Evolutionary conservation across 148 eudicot genomes (phyloP), one percentile per base, ranked within the genome.

Genomic region (Amaranthus palmeri): DNA sequence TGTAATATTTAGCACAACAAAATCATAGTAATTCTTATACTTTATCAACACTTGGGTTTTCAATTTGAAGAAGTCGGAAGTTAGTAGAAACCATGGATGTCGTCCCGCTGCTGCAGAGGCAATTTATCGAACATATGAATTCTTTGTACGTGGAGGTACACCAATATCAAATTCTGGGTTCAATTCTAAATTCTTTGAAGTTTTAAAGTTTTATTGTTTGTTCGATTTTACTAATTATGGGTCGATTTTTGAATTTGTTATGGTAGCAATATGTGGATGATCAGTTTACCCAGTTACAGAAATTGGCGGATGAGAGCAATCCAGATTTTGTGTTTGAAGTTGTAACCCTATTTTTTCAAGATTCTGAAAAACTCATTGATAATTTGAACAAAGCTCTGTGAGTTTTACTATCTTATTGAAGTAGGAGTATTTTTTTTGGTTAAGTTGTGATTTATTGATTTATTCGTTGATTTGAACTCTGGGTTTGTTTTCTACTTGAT

Each of bases 261-360:
- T 70, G 36, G 54, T 56, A 89, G 95, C 85, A 86, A 2, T 77
- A 74, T 69, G 67, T 89, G 83, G 95, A 89, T 76, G 83, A 77
- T 73, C 95, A 89, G 77, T 89, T 89, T 72, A 69, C 46, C 9
- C 89, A 85, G 74, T 76, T 89, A 67, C 89, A 87, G 78, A 72
- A 78, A 74, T 80, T 89, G 54, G 86, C 84, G 65, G 93, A 89
- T 81, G 93, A 89, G 57, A 87, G 80, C 68, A 85, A 74, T 74
- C 90, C 93, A 15, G 82, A 74, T 65, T 89, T 89, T 77, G 90
- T 85, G 7, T 46, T 65, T 70, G 88, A 89, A 77, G 89, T 89
- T 58, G 86, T 87, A 3, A 74, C 84, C 13, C 84, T 87, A 41
- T 89, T 85, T 74, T 85, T 87, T 60, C 84, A 87, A 63, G 93